Conservation (phyloP, 2,329 filamentous ascomycete species). For the Nemania sp. region DNA sequence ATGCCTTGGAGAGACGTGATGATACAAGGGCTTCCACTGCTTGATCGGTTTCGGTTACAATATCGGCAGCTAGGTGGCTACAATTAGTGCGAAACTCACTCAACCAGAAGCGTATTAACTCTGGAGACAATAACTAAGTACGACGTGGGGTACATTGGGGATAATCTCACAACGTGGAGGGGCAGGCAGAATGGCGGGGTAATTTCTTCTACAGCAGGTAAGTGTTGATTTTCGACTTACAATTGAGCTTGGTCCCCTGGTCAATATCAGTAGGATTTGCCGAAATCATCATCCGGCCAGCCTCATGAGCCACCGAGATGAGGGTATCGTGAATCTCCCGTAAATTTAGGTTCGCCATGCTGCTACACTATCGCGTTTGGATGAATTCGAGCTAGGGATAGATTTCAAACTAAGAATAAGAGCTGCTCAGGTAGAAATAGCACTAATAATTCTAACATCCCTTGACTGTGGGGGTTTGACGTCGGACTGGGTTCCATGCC, state of each 20-base stretch:
- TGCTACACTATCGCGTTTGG: conserved; percentile 5
- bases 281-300: conserved; percentile 72
- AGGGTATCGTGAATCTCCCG: conserved; percentile 72
- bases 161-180: conserved; percentile 28
- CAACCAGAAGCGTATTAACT: not conserved
- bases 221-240: conserved; percentile 60
- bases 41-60: conserved; percentile 76
- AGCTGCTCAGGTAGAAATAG: conserved; percentile 4
- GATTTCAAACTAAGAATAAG: not conserved
- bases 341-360: conserved; percentile 69
- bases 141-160: not conserved
- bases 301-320: conserved; percentile 69
- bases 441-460: not conserved
- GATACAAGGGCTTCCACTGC: conserved; percentile 74
- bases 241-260: conserved; percentile 73
- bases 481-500: not conserved
- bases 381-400: not conserved
- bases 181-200: conserved; percentile 43
- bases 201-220: conserved; percentile 10
- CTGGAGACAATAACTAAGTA: not conserved
- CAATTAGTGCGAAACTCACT: conserved; percentile 3
- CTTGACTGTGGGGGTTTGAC: conserved; percentile 9
- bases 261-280: conserved; percentile 70
- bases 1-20: conserved; percentile 61
- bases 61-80: conserved; percentile 67